Conservation (phyloP, 2,329 filamentous ascomycete genomes). For the Colletotrichum musicola region DNA sequence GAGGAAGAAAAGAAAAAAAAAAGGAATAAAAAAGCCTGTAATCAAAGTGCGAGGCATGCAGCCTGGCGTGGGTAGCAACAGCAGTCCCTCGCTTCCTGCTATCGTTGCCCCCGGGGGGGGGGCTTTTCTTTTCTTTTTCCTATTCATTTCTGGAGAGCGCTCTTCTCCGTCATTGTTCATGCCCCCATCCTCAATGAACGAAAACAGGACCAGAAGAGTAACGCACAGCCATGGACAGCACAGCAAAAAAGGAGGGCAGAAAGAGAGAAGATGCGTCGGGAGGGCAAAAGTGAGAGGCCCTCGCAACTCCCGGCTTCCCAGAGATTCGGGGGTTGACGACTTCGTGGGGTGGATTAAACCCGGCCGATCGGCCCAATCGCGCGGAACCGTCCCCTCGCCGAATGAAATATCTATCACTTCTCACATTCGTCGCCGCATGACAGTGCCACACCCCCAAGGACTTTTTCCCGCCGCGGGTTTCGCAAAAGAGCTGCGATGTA, state of each 20-base stretch:
- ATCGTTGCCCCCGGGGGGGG: slow-evolving; percentile 27
- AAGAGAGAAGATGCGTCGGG: not conserved
- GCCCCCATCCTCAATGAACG: not conserved
- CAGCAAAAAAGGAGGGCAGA: not conserved
- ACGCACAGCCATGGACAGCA: not conserved
- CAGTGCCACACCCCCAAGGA: slow-evolving; percentile 19
- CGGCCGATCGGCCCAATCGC: slow-evolving; percentile 35
- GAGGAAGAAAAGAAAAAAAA: not conserved
- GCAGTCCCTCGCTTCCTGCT: slow-evolving; percentile 23
- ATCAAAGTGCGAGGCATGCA: too few species aligned
- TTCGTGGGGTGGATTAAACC: slow-evolving; percentile 30
- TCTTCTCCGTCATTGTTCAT: slow-evolving; percentile 15
- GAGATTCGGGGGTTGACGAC: not conserved
- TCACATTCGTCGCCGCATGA: slow-evolving; percentile 26
- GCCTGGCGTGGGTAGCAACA: too few species aligned
- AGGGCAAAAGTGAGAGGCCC: not conserved
- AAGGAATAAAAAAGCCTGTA: not conserved
- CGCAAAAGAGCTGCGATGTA: not conserved
- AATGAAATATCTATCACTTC: slow-evolving; percentile 19
- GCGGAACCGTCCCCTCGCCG: slow-evolving; percentile 20
- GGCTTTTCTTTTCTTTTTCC: slow-evolving; percentile 18
- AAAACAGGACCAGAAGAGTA: not conserved
- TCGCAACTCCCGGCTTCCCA: not conserved
- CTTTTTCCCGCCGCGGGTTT: not conserved
- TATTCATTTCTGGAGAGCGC: too few species aligned